A percentile compares a stretch with the other conserved stretches of the same genome.
Evolutionary conservation across 148 eudicot species (phyloP).

Genomic region (Dianthus caryophyllus): DNA sequence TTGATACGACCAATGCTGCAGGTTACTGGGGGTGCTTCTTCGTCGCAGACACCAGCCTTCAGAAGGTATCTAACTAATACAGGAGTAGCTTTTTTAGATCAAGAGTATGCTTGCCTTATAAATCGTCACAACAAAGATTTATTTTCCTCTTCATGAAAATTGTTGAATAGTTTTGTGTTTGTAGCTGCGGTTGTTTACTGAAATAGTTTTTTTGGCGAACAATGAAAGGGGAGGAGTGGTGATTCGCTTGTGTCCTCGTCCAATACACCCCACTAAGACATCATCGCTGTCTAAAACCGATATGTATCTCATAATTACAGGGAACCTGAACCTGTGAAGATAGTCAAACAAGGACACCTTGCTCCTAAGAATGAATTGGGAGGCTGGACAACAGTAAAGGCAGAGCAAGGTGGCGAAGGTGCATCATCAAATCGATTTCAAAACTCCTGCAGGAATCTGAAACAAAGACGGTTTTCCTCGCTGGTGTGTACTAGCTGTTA

Average conservation of each 20-base stretch:
- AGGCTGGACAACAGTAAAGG: slow-evolving; percentile 68
- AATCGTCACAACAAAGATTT: neutral
- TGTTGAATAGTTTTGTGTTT: neutral
- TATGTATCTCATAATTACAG: slow-evolving; percentile 25
- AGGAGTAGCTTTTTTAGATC: slow-evolving; percentile 14
- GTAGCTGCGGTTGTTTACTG: neutral
- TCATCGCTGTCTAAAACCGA: too few species aligned
- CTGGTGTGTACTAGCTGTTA: slow-evolving; percentile 30
- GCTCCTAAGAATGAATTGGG: slow-evolving; percentile 52
- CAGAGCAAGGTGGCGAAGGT: slow-evolving; percentile 37
- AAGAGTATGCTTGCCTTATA: neutral
- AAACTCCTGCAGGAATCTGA: slow-evolving; percentile 27
- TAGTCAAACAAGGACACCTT: slow-evolving; percentile 27
- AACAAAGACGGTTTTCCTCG: slow-evolving; percentile 35
- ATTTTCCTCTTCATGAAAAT: neutral
- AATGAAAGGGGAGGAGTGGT: too few species aligned
- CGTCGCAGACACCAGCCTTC: slow-evolving; percentile 32
- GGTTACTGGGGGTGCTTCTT: slow-evolving; percentile 42
- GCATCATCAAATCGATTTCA: slow-evolving; percentile 18
- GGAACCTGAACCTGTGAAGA: slow-evolving; percentile 29
- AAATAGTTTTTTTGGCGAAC: too few species aligned
- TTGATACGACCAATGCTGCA: slow-evolving; percentile 30
- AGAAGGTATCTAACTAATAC: slow-evolving; percentile 46
- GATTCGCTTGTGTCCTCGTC: too few species aligned
- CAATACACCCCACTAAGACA: too few species aligned